Evolutionary conservation across 2,329 filamentous ascomycete species (phyloP), one percentile per base, ranked within the genome.

Genomic region (Penicillium sp.): DNA sequence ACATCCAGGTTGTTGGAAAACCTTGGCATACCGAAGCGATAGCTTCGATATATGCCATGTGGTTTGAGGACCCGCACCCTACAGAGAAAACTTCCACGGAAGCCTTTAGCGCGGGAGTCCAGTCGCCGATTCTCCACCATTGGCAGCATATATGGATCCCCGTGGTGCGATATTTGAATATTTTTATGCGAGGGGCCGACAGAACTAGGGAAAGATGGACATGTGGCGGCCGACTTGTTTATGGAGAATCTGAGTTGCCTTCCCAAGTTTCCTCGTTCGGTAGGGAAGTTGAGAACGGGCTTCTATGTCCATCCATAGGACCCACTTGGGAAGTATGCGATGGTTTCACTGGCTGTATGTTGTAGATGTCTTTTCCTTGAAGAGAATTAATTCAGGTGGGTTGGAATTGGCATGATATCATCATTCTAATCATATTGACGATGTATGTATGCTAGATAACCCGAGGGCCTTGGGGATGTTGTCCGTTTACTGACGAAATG

Each of bases 241-340:
- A 58, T 58, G 56, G 56, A 49, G 53, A 44, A 43, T 28, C 35
- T 25, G 44, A 33, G 17, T 16, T 50, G 46, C 54, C 50, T 60
- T 57, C 33, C 59, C 54, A 53, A 55, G 30, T 56, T 62, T 26
- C 53, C 57, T 56, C 49, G 40, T 56, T 33, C 31, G 49, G 54
- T 35, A 52, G 53, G 50, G 56, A 16, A 10, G 31, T 49, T 37
- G 42, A 35, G 38, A 59, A 55, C 46, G 16, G 52, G 46, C 50
- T 43, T 42, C 35, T 37, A n/a, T 28, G 40, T 43, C 38, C 7
- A 26, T 28, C 10, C 9, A 26, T 46, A 26, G 16, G 52, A 49
- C 45, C 61, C 59, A 55, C 56, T 26, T 26, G n/a, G 25, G 45
- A 2, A 47, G 19, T 41, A 47, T 28, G 50, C 49, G 52, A 46